Conservation (phyloP, 129 eudicot species). For the Centaurea solstitialis region DNA sequence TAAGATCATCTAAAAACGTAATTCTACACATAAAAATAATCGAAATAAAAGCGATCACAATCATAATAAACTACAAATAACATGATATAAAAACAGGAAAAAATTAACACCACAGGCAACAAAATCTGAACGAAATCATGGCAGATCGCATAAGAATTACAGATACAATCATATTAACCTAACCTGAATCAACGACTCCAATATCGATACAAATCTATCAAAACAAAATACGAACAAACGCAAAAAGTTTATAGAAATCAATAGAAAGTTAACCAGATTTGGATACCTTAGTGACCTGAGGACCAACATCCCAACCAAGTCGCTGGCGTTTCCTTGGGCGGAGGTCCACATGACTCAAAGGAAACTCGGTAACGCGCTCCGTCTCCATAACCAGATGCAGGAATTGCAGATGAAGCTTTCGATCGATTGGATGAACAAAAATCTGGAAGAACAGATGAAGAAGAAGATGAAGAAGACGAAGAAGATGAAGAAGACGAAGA, state of each 20-base stretch:
- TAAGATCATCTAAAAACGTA: background rate
- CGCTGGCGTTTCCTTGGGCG: slow-evolving; percentile 67
- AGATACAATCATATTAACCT: background rate
- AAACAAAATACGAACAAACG: slow-evolving; percentile 6
- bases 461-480: background rate
- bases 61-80: background rate
- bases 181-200: slow-evolving; percentile 19
- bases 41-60: background rate
- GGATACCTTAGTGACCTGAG: slow-evolving; percentile 47
- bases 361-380: slow-evolving; percentile 73
- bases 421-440: background rate
- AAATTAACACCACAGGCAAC: background rate
- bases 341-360: slow-evolving; percentile 49
- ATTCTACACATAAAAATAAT: background rate
- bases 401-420: background rate
- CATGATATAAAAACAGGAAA: too few relatives aligned
- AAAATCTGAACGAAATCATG: background rate
- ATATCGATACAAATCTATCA: slow-evolving; percentile 40
- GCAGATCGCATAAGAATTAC: background rate
- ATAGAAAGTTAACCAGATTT: slow-evolving; percentile 1
- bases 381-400: slow-evolving; percentile 45
- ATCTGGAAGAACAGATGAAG: background rate
- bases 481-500: background rate
- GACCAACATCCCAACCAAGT: slow-evolving; percentile 75
- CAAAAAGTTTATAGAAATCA: background rate